Conservation (phyloP, 345 rosid genomes). For the Nasturtium officinale region DNA sequence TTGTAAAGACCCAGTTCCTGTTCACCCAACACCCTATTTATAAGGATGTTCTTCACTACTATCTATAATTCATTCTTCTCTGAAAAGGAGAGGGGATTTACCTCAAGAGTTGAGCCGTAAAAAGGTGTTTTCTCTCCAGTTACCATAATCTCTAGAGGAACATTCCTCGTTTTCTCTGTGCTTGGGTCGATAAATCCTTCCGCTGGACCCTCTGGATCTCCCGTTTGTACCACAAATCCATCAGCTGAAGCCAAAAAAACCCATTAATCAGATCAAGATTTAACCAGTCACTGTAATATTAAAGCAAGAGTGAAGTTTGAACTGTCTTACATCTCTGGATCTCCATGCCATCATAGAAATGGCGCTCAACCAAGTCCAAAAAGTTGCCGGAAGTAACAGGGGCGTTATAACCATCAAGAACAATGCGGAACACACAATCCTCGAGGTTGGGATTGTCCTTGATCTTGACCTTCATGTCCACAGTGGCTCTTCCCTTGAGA, state of each 20-base stretch:
- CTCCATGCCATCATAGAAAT: slow-evolving; percentile 97
- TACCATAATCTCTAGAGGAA: slow-evolving; percentile 90
- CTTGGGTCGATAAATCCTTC: slow-evolving; percentile 96
- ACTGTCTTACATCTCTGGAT: slow-evolving; percentile 81
- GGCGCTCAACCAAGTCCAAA: slow-evolving; percentile 85
- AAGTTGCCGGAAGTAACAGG: slow-evolving; percentile 97
- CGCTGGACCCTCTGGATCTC: slow-evolving; percentile 99
- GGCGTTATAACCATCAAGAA: slow-evolving; percentile 94
- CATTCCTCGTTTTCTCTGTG: slow-evolving; percentile 79
- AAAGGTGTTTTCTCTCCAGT: slow-evolving; percentile 75
- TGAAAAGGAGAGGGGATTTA: slow-evolving; percentile 31
- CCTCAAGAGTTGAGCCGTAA: slow-evolving; percentile 86
- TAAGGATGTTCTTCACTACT: not conserved
- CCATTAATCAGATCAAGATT: not conserved
- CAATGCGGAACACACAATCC: slow-evolving; percentile 83
- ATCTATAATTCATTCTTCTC: too few species aligned
- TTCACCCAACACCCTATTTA: not conserved
- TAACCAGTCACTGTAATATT: not conserved
- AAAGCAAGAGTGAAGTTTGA: not conserved
- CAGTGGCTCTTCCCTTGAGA: slow-evolving; percentile 91
- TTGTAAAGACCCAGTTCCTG: slow-evolving; percentile 98
- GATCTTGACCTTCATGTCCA: slow-evolving; percentile 98
- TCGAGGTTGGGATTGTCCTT: slow-evolving; percentile 93
- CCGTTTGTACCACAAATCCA: slow-evolving; percentile 98
- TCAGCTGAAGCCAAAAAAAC: slow-evolving; percentile 62